Evolutionary conservation across 163 green algal species (phyloP), one percentile per base, ranked within the genome.

Genomic region (Scenedesmus sp.): DNA sequence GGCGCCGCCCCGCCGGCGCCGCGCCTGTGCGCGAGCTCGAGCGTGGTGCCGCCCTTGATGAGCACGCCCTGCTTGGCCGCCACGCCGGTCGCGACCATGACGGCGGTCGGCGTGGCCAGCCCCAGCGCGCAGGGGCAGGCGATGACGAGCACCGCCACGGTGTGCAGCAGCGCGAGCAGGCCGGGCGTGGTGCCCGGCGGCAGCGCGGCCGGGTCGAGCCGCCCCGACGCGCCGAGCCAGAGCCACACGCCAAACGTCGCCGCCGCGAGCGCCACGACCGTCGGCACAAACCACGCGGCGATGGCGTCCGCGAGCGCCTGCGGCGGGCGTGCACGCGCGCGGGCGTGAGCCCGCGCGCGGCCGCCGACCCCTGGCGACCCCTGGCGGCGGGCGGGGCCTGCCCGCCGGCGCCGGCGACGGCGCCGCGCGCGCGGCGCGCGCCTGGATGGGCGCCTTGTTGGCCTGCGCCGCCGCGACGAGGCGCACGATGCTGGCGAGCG

Each of bases 101-200:
- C 94, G 1, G 95, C 97, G 1, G 97, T 99, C 39, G 97, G 97
- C 14, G 97, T 99, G 45, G 97, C 97, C 24, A 99, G 89, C 0
- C 96, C 97, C 47, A 99, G 91, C 4, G 96, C 96, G 87, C 97
- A 99, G 50, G 97, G 97, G 91, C 96, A 99, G 33, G 97, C 97
- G 44, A 99, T 97, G 33, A 99, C 96, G 24, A 99, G 79, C 53
- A 99, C 96, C 13, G 89, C 75, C 58, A 97, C 94, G 36, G 84
- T 91, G 60, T 98, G 98, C 33, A 98, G 88, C 50, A 99, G 85
- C 14, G 96, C 91, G 67, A 99, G 96, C 34, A 98, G 84, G 7
- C 54, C 50, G 1, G 74, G 74, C 6, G 45, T 80, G 10, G 60
- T 80, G 22, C 71, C 71, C 24, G 71, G 26, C 20, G 71, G 71